phyloP scores from a whole-genome alignment of 179 eudicot genomes.

The Silene noctiflora region DNA sequence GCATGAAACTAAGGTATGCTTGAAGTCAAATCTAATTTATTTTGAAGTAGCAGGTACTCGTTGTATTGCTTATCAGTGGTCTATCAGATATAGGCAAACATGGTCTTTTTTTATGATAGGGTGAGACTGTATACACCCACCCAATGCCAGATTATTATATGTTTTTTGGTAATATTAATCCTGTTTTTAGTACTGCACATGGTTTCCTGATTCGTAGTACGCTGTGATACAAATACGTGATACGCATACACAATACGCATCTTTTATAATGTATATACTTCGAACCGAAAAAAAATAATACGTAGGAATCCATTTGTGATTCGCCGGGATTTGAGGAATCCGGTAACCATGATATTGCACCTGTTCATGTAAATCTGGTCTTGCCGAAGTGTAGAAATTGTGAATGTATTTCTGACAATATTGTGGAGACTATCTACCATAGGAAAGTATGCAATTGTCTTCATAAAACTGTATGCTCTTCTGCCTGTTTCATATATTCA shows the following conservation, averaged over 20 bases:
- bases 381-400: not conserved
- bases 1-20: conserved; percentile 80
- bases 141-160: not conserved
- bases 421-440: not conserved
- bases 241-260: too few species aligned
- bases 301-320: too few species aligned
- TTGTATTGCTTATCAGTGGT: conserved; percentile 3
- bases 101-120: not conserved
- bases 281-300: too few species aligned
- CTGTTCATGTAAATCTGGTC: not conserved
- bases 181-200: not conserved
- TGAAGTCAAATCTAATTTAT: conserved; percentile 13
- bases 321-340: too few species aligned
- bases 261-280: too few species aligned
- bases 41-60: not conserved
- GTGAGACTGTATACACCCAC: not conserved
- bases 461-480: not conserved
- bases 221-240: too few species aligned
- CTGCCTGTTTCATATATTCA: conserved; percentile 8
- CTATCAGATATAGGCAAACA: conserved; percentile 11
- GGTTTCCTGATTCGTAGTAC: too few species aligned
- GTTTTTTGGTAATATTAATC: conserved; percentile 10
- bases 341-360: not conserved
- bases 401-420: not conserved
- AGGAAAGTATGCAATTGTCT: conserved; percentile 1